Base-by-base conservation (phyloP, 176 grass and related monocot genomes). In the Eragrostis curvula region DNA sequence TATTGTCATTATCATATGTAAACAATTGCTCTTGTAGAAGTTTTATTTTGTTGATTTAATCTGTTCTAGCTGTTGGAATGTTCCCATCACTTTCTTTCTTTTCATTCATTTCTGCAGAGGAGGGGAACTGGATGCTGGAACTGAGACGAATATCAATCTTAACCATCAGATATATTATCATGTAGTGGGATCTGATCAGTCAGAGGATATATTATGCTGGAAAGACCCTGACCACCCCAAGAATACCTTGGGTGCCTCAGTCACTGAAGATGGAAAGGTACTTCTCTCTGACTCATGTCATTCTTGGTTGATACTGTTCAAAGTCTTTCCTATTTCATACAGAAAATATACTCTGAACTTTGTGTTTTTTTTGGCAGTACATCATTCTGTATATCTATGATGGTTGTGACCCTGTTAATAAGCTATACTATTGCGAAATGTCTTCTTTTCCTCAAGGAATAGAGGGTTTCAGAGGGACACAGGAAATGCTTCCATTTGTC, bases 81-180 rank as follows among this genome's bases (percentile, higher is more conserved):
- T 18, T 32, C 17, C 27, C 55, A 28, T 79, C 74, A 29, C 58
- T 75, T 89, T 30, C 20, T 71, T 85, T 71, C 58, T 25, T 73
- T 55, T 64, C 7, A 57, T 29, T 79, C 12, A 12, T 87, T 82
- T 85, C 70, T 68, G 52, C 82, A 94, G 87, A 78, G 86, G 78
- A 81, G 78, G 17, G 67, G 84, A 89, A 59, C 18, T 95, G 81
- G 96, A 98, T 89, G 90, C 82, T 44, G 96, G 96, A 48, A 98
- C 96, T 32, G 90, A 98, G 84, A 98, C 92, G 70, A 89, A 93
- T 83, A 93, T 98, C 51, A 98, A 95, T 86, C 75, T 95, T 70
- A 93, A 98, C 86, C 96, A 98, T 28, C 86, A 94, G 86, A 67
- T 98, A 44, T 95, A 95, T 66, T 95, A 98, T 65, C 96, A 98